Percentiles rank a stretch among this genome's conserved stretches.
Evolutionary conservation across 1,284 basidiomycete genomes (phyloP).

Genomic region (Cerioporus squamosus): DNA sequence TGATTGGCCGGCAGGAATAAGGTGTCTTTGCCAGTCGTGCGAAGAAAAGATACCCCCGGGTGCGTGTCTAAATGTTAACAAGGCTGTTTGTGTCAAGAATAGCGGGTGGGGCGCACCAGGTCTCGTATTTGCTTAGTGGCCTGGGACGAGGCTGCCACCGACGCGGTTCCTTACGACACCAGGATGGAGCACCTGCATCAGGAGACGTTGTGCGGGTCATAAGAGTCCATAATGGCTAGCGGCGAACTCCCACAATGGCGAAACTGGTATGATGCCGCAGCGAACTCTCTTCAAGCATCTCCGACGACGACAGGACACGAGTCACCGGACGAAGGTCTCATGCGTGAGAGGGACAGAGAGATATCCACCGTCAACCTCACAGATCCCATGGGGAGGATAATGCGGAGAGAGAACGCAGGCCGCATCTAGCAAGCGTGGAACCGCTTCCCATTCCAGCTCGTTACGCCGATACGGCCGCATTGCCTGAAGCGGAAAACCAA

Average conservation of each 20-base stretch:
- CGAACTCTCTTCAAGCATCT: background rate
- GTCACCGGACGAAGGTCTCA: background rate
- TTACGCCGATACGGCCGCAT: no score
- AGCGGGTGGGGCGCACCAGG: background rate
- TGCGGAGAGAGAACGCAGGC: no score
- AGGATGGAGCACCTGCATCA: constrained; percentile 1
- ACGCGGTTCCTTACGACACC: constrained; percentile 4
- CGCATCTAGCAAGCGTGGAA: no score
- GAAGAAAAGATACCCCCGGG: constrained; percentile 11
- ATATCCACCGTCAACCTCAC: no score
- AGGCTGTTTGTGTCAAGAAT: constrained; percentile 5
- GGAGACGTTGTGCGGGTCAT: constrained; percentile 10
- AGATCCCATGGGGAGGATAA: no score
- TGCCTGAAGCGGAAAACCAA: no score
- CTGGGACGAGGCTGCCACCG: constrained; percentile 6
- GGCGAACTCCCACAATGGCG: constrained; percentile 9
- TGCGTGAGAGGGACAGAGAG: background rate
- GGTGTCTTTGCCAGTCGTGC: constrained; percentile 7
- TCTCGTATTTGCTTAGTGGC: constrained; percentile 7
- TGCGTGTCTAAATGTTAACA: constrained; percentile 24
- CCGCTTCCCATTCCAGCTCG: no score
- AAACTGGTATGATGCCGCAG: background rate
- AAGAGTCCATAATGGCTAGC: constrained; percentile 12
- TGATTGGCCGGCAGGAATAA: constrained; percentile 1
- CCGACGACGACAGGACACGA: background rate